A percentile compares a stretch with the other conserved stretches of the same genome.
Evolutionary conservation across 352 stramenopile species (phyloP).

Genomic region (Phytophthora sansomeana): DNA sequence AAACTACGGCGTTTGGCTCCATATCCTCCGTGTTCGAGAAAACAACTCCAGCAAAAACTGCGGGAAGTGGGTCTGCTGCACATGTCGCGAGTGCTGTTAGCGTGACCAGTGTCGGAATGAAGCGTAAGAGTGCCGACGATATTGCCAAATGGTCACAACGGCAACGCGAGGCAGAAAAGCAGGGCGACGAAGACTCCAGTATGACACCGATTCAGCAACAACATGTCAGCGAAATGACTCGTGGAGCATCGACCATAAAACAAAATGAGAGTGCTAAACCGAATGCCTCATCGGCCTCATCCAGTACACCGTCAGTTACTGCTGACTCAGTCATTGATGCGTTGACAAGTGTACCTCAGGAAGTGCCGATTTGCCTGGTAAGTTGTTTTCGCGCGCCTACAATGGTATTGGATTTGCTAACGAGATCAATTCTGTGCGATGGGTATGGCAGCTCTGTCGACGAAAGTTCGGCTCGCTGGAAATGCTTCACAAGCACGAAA

Average conservation of each 20-base stretch:
- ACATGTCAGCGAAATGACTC: background rate
- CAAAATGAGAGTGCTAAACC: background rate
- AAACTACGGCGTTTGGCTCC: constrained; percentile 40
- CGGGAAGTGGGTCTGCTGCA: constrained; percentile 1
- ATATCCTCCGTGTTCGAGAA: constrained; percentile 13
- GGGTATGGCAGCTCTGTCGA: constrained; percentile 66
- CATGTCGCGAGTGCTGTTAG: constrained; percentile 20
- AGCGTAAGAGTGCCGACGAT: constrained; percentile 79
- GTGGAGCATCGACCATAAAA: background rate
- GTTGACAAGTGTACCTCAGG: constrained; percentile 51
- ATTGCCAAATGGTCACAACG: constrained; percentile 88
- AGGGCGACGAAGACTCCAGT: constrained; percentile 11
- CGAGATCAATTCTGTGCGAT: background rate
- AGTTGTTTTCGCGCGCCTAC: constrained; percentile 5
- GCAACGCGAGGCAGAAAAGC: constrained; percentile 38
- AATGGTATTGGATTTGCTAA: background rate
- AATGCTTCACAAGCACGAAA: constrained; percentile 81
- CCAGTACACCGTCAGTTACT: constrained; percentile 4
- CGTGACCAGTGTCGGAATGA: constrained; percentile 44
- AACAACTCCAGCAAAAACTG: background rate
- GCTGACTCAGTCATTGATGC: constrained; percentile 42
- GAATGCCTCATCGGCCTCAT: background rate
- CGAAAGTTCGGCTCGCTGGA: constrained; percentile 84
- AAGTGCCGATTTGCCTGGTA: constrained; percentile 86
- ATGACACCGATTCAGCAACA: constrained; percentile 10